Percentiles rank a stretch among this genome's conserved stretches.
phyloP scores from a whole-genome alignment of 371 early-diverging fungal species.

The Syncephalastrum racemosum region DNA sequence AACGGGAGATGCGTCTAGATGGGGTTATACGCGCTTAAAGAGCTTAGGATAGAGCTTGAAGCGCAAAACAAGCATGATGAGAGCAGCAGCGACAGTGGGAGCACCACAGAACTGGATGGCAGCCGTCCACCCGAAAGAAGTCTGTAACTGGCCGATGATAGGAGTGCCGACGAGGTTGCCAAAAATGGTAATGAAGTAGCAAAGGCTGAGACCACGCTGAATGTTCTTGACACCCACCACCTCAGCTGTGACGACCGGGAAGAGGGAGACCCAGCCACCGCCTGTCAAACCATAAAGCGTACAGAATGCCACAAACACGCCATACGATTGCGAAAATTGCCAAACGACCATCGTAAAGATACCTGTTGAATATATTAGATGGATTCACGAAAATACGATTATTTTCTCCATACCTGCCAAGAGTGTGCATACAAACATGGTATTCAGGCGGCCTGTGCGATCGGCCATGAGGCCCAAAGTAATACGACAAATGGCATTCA shows the following conservation, averaged over 20 bases:
- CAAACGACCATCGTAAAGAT: conserved; percentile 60
- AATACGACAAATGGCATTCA: conserved; percentile 13
- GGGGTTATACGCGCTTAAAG: too few species aligned
- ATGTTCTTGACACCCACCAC: conserved; percentile 45
- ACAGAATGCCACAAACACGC: conserved; percentile 46
- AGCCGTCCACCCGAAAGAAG: conserved; percentile 39
- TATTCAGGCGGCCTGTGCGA: conserved; percentile 8
- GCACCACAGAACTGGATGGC: conserved; percentile 55
- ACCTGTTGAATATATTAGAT: conserved; percentile 8
- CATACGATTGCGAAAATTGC: conserved; percentile 54
- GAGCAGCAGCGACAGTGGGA: conserved; percentile 32
- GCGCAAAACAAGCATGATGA: conserved; percentile 19
- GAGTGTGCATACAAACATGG: conserved; percentile 10
- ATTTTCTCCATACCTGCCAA: conserved; percentile 13
- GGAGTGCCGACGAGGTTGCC: conserved; percentile 51
- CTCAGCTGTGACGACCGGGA: conserved; percentile 49
- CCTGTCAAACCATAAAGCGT: conserved; percentile 48
- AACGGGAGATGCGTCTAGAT: too few species aligned
- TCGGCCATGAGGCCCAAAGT: conserved; percentile 28
- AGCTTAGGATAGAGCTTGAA: neutral
- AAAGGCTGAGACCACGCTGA: conserved; percentile 39
- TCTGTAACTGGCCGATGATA: conserved; percentile 42
- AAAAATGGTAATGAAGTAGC: conserved; percentile 38
- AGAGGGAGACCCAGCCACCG: conserved; percentile 47
- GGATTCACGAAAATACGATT: neutral